Conservation (phyloP, 1,284 basidiomycete species). For the Vanrija sp. region DNA sequence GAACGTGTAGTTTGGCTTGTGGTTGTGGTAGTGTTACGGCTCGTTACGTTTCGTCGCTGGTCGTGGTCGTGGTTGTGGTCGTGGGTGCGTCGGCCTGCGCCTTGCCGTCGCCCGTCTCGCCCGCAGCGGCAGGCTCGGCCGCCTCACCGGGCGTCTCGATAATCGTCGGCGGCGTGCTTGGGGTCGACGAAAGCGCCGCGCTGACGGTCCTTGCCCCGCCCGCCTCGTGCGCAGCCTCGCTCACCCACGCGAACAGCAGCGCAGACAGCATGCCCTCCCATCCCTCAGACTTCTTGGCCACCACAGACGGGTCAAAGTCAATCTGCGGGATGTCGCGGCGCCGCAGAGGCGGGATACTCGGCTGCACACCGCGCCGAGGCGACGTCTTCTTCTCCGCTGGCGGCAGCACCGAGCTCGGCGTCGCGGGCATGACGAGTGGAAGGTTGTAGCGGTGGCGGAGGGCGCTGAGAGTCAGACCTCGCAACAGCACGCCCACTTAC, state of each 20-base stretch:
- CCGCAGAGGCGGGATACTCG: neutral
- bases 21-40: too few species aligned
- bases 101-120: neutral
- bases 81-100: neutral
- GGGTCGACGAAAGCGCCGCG: neutral
- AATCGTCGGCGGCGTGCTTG: too few species aligned
- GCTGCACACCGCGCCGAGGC: neutral
- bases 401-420: neutral
- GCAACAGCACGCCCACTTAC: slow-evolving; percentile 26
- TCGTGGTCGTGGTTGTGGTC: too few species aligned
- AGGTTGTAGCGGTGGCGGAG: slow-evolving; percentile 41
- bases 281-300: slow-evolving; percentile 35
- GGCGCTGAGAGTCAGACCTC: slow-evolving; percentile 25
- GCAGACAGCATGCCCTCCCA: slow-evolving; percentile 37
- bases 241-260: slow-evolving; percentile 34
- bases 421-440: slow-evolving; percentile 29
- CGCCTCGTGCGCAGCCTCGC: slow-evolving; percentile 28
- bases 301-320: slow-evolving; percentile 40
- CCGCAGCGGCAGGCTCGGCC: too few species aligned
- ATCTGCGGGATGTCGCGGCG: slow-evolving; percentile 9
- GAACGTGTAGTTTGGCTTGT: too few species aligned
- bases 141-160: too few species aligned
- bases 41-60: too few species aligned
- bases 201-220: neutral
- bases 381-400: neutral